These are phyloP conservation scores for Hypoxylon sp. DNA, from an alignment of 2,329 filamentous ascomycete species.

Conservation along the genomic window DNA sequence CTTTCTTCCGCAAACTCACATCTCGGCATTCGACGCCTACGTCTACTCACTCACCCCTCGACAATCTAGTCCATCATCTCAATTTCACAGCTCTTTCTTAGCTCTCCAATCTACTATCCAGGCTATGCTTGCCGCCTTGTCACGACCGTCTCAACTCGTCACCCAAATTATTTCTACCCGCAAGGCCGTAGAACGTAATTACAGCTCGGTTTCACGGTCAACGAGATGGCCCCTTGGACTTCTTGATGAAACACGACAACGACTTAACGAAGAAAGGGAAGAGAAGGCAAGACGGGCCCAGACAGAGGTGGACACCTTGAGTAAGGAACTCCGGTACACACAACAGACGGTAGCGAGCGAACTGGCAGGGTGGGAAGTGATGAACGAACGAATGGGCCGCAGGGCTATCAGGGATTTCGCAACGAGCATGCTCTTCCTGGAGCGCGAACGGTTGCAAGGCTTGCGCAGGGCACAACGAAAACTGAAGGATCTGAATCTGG, in stretches of 20 bases:
- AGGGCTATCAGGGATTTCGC: constrained; percentile 80
- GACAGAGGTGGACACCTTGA: constrained; percentile 76
- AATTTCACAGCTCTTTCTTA: constrained; percentile 78
- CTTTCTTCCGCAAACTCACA: constrained; percentile 74
- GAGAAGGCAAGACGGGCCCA: constrained; percentile 77
- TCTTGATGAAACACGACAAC: constrained; percentile 86
- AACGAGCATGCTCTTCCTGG: constrained; percentile 78
- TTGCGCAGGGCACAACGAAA: constrained; percentile 81
- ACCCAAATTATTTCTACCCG: constrained; percentile 76
- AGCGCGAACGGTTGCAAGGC: constrained; percentile 80
- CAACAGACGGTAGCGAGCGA: constrained; percentile 93
- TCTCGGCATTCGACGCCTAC: constrained; percentile 76
- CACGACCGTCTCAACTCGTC: constrained; percentile 81
- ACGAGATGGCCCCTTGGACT: constrained; percentile 83
- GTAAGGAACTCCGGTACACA: constrained; percentile 85
- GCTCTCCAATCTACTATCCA: constrained; percentile 85
- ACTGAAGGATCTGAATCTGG: constrained; percentile 51
- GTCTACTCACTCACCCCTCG: constrained; percentile 69
- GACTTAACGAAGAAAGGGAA: constrained; percentile 84
- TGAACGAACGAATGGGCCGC: constrained; percentile 80
- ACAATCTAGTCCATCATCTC: constrained; percentile 76
- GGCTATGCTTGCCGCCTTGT: constrained; percentile 80
- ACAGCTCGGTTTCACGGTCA: constrained; percentile 75
- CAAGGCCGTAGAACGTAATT: constrained; percentile 79
- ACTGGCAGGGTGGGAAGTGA: constrained; percentile 91